Evolutionary conservation across 2,329 filamentous ascomycete species (phyloP).

Genomic region (Salinomyces thailandicus): DNA sequence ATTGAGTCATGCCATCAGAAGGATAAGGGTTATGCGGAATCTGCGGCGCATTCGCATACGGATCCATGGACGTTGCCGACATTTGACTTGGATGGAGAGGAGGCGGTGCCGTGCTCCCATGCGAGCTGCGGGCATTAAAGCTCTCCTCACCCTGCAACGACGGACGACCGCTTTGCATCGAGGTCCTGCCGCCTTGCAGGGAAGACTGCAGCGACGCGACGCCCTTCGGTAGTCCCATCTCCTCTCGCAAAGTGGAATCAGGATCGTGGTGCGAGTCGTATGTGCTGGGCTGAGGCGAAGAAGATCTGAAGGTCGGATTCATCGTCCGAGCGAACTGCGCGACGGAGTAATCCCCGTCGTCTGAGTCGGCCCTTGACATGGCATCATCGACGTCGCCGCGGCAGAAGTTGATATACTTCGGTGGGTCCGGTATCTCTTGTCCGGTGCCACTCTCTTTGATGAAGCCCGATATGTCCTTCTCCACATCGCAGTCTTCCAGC

Average conservation of each 20-base stretch:
- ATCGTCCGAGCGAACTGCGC: slow-evolving; percentile 92
- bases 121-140: slow-evolving; percentile 16
- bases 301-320: slow-evolving; percentile 91
- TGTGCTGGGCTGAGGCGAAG: slow-evolving; percentile 86
- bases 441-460: slow-evolving; percentile 84
- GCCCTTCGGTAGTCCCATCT: slow-evolving; percentile 47
- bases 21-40: slow-evolving; percentile 91
- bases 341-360: slow-evolving; percentile 84
- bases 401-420: slow-evolving; percentile 98
- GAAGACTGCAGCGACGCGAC: slow-evolving; percentile 12
- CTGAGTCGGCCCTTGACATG: slow-evolving; percentile 63
- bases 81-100: slow-evolving; percentile 16
- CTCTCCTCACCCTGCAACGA: slow-evolving; percentile 20
- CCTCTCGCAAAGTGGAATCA: slow-evolving; percentile 59
- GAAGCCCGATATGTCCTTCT: slow-evolving; percentile 83
- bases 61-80: slow-evolving; percentile 29
- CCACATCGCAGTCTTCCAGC: slow-evolving; percentile 89
- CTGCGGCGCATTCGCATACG: slow-evolving; percentile 53
- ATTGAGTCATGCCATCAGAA: slow-evolving; percentile 93
- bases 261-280: slow-evolving; percentile 89
- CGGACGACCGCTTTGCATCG: not conserved
- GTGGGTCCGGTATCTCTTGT: slow-evolving; percentile 92
- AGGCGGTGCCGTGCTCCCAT: slow-evolving; percentile 9
- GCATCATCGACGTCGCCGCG: slow-evolving; percentile 73
- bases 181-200: not conserved